phyloP scores from a whole-genome alignment of 352 stramenopile genomes.

The Thraustochytrium striatum region DNA sequence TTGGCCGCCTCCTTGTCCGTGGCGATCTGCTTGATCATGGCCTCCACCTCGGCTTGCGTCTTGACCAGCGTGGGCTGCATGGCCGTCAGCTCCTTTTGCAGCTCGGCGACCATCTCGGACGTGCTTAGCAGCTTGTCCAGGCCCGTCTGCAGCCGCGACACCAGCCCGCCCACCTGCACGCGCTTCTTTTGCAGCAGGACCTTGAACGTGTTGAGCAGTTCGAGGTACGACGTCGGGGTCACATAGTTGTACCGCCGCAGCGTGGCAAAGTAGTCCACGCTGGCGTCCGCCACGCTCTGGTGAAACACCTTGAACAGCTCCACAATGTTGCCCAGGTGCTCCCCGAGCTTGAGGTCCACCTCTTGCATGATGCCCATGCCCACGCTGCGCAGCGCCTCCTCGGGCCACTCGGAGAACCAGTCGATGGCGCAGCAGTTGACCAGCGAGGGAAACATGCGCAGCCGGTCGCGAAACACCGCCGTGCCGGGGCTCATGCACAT shows the following conservation, averaged over 20 bases:
- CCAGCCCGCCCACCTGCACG: constrained; percentile 79
- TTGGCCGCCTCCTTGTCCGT: constrained; percentile 68
- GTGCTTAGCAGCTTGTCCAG: constrained; percentile 88
- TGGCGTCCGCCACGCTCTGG: constrained; percentile 76
- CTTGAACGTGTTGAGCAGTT: constrained; percentile 91
- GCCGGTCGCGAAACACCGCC: constrained; percentile 80
- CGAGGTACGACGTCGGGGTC: constrained; percentile 88
- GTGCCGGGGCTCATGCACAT: constrained; percentile 85
- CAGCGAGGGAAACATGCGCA: constrained; percentile 91
- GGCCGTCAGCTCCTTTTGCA: constrained; percentile 84
- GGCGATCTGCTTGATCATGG: constrained; percentile 63
- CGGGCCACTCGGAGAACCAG: constrained; percentile 91
- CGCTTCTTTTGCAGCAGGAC: constrained; percentile 82
- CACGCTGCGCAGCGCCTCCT: constrained; percentile 85
- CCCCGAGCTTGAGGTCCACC: constrained; percentile 68
- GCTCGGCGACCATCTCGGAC: constrained; percentile 82
- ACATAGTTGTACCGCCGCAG: constrained; percentile 89
- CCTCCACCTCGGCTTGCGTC: constrained; percentile 59
- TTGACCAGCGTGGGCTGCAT: constrained; percentile 77
- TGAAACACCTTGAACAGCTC: constrained; percentile 92
- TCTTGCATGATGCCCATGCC: constrained; percentile 83
- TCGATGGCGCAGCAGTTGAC: constrained; percentile 95
- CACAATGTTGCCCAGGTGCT: constrained; percentile 76
- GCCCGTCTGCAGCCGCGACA: constrained; percentile 83
- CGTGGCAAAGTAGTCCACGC: constrained; percentile 71